Percentiles rank a stretch among this genome's conserved stretches.
These are phyloP conservation scores for Claviceps paspali DNA, from an alignment of 2,329 filamentous ascomycete species.

Conservation along the genomic window DNA sequence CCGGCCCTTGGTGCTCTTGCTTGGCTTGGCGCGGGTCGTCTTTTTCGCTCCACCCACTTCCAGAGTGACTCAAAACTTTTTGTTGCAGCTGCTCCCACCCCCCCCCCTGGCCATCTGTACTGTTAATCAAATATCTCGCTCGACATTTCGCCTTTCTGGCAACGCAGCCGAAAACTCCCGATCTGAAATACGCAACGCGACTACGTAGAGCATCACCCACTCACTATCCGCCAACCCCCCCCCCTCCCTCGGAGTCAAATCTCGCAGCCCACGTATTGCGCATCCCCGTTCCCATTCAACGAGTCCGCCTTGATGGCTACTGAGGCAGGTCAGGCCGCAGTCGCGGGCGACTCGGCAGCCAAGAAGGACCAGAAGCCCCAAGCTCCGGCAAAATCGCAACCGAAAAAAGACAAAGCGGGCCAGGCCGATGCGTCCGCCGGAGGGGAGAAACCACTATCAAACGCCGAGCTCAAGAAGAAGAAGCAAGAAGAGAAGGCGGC, in stretches of 20 bases:
- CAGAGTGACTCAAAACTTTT: conserved; percentile 21
- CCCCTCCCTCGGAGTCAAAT: background rate
- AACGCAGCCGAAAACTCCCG: too few relatives aligned
- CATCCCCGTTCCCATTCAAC: background rate
- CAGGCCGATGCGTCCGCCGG: conserved; percentile 8
- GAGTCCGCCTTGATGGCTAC: conserved; percentile 15
- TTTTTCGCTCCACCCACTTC: conserved; percentile 14
- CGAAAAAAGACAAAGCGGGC: conserved; percentile 13
- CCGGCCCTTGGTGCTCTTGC: too few relatives aligned
- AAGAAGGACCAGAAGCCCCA: conserved; percentile 13
- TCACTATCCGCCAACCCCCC: background rate
- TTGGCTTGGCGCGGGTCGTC: too few relatives aligned
- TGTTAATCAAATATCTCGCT: background rate
- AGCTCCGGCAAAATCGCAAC: conserved; percentile 8
- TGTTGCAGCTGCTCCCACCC: conserved; percentile 4
- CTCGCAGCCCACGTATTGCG: background rate
- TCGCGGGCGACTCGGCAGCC: conserved; percentile 11
- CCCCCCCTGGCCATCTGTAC: background rate
- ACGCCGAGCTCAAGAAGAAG: conserved; percentile 73
- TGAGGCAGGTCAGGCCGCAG: conserved; percentile 16
- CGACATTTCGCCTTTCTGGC: too few relatives aligned
- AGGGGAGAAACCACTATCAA: conserved; percentile 43
- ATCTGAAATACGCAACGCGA: too few relatives aligned
- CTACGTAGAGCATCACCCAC: background rate
- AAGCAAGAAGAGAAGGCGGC: conserved; percentile 87